Percentiles rank a stretch among this genome's conserved stretches.
These are phyloP conservation scores for Aspergillus homomorphus DNA, from an alignment of 495 filamentous ascomycete species.

Conservation along the genomic window DNA sequence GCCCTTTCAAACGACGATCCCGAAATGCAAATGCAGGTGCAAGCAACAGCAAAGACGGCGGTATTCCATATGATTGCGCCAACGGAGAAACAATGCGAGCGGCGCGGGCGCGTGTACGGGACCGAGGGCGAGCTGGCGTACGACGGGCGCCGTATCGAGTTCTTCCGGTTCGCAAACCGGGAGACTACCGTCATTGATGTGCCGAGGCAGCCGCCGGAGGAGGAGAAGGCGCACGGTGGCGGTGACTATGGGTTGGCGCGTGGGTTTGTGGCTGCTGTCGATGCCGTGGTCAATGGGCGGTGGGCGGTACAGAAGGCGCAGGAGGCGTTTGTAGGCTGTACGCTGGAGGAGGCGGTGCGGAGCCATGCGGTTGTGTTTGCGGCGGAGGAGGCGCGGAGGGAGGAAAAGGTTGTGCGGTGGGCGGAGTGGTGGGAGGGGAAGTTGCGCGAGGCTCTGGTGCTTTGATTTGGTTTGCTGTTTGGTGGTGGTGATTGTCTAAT, in stretches of 20 bases:
- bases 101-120: slow-evolving; percentile 80
- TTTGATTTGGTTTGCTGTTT: background rate
- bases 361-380: slow-evolving; percentile 95
- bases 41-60: slow-evolving; percentile 65
- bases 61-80: slow-evolving; percentile 92
- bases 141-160: slow-evolving; percentile 45
- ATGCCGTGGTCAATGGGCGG: slow-evolving; percentile 69
- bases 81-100: slow-evolving; percentile 80
- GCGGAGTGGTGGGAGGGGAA: slow-evolving; percentile 70
- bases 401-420: slow-evolving; percentile 72
- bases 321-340: slow-evolving; percentile 70
- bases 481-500: too few relatives aligned
- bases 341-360: slow-evolving; percentile 75
- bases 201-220: slow-evolving; percentile 36
- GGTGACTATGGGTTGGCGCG: slow-evolving; percentile 79
- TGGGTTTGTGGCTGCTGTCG: slow-evolving; percentile 77
- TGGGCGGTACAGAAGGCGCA: slow-evolving; percentile 72
- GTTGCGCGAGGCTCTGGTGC: slow-evolving; percentile 7
- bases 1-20: background rate
- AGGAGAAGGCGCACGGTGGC: slow-evolving; percentile 65
- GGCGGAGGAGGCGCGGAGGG: slow-evolving; percentile 77
- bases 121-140: slow-evolving; percentile 81
- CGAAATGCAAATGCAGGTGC: slow-evolving; percentile 30
- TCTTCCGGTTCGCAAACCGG: slow-evolving; percentile 39
- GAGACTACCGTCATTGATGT: slow-evolving; percentile 27